These are phyloP conservation scores for Oryza australiensis DNA, from an alignment of 176 grass and related monocot species.

Conservation along the genomic window DNA sequence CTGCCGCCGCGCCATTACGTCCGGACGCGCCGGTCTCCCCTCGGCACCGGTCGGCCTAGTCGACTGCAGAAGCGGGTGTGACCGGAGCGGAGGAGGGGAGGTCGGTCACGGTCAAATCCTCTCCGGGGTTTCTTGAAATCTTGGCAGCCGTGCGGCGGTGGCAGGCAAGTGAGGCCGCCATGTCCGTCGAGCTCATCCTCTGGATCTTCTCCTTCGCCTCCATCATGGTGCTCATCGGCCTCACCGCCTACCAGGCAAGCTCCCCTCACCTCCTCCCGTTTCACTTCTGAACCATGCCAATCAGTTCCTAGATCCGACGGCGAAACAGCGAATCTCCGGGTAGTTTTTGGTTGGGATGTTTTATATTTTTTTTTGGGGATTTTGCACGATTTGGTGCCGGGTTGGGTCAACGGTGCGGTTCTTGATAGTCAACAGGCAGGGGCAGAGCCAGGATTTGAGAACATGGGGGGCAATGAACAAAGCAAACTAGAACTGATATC, in stretches of 20 bases:
- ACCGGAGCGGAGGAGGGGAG: not conserved
- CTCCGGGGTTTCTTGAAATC: not conserved
- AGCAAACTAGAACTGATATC: too few species aligned
- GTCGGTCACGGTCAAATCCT: not conserved
- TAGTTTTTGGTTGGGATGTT: not conserved
- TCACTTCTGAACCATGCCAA: not conserved
- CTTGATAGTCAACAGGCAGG: too few species aligned
- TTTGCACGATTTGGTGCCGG: not conserved
- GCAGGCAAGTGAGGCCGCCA: not conserved
- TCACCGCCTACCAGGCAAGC: slow-evolving; percentile 78
- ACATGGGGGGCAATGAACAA: too few species aligned
- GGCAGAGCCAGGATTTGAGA: too few species aligned
- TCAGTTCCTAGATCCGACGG: slow-evolving; percentile 18
- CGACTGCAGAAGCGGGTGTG: not conserved
- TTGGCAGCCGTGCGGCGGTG: not conserved
- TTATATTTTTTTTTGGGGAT: slow-evolving; percentile 5
- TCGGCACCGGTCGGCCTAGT: not conserved
- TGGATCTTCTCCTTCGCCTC: slow-evolving; percentile 81
- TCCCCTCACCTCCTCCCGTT: not conserved
- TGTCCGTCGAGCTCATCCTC: slow-evolving; percentile 77
- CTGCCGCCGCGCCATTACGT: slow-evolving; percentile 23
- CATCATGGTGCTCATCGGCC: slow-evolving; percentile 66
- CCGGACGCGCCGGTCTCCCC: not conserved
- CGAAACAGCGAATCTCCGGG: not conserved
- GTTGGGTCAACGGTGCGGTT: slow-evolving; percentile 30